phyloP scores from a whole-genome alignment of 805 yeast species.

The Yamadazyma akitaensis region DNA sequence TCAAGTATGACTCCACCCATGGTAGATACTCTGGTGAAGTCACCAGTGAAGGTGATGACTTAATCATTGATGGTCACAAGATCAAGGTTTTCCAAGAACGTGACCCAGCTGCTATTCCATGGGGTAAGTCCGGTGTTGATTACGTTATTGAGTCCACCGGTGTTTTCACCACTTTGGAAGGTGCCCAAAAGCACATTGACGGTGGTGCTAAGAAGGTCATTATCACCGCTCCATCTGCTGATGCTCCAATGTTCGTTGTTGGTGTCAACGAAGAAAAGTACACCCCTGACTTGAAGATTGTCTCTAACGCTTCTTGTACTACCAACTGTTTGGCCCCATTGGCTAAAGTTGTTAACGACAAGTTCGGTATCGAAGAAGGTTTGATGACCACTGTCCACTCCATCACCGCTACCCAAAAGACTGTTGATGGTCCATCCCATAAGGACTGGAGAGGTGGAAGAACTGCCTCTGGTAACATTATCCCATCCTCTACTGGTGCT shows the following conservation, averaged over 20 bases:
- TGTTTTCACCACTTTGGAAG: constrained; percentile 80
- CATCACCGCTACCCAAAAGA: constrained; percentile 93
- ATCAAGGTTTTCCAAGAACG: constrained; percentile 72
- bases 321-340: constrained; percentile 95
- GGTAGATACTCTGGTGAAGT: constrained; percentile 81
- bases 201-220: constrained; percentile 95
- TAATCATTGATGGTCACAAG: constrained; percentile 66
- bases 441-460: constrained; percentile 99
- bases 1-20: constrained; percentile 94
- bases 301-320: constrained; percentile 94
- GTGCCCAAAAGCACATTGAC: constrained; percentile 78
- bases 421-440: constrained; percentile 95
- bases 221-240: constrained; percentile 91
- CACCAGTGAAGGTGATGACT: constrained; percentile 49
- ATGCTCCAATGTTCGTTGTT: constrained; percentile 92
- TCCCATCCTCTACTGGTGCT: constrained; percentile 95
- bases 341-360: constrained; percentile 84
- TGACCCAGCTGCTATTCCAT: constrained; percentile 84
- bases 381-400: constrained; percentile 96
- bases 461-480: constrained; percentile 93
- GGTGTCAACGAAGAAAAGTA: constrained; percentile 86
- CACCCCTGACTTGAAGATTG: constrained; percentile 69
- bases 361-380: constrained; percentile 85
- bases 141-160: constrained; percentile 92
- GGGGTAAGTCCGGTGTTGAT: constrained; percentile 82